phyloP scores from a whole-genome alignment of 164 flowering plant genomes.

The Dillenia suffruticosa region DNA sequence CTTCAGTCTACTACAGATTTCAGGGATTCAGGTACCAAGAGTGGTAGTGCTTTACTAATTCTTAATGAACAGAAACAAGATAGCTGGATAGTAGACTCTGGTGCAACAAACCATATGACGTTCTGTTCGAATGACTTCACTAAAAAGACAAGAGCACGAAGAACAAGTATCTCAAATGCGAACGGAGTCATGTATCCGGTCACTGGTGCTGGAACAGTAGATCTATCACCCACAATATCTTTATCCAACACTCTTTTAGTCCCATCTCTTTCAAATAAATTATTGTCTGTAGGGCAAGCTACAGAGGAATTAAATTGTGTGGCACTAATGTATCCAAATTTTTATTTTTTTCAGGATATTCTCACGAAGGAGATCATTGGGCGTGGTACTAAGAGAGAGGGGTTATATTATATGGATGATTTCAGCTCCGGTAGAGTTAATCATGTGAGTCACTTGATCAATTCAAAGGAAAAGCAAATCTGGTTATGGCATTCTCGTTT shows the following conservation, averaged over 20 bases:
- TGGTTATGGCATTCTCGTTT: neutral
- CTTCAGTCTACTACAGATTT: neutral
- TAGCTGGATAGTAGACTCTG: neutral
- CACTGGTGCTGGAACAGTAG: neutral
- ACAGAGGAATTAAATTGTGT: neutral
- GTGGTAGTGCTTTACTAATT: neutral
- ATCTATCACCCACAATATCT: neutral
- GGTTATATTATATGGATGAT: neutral
- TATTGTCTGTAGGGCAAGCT: neutral
- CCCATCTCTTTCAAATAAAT: too few relatives aligned
- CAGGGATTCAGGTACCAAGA: neutral
- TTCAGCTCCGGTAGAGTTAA: neutral
- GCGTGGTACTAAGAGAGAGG: neutral
- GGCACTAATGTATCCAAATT: neutral
- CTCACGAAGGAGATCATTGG: neutral
- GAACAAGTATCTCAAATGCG: neutral
- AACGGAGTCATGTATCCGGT: constrained; percentile 1
- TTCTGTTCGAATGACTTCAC: neutral
- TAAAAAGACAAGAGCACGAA: neutral
- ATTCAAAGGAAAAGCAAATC: neutral
- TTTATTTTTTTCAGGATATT: neutral
- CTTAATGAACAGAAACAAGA: neutral
- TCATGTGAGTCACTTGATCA: neutral
- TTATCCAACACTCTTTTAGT: neutral
- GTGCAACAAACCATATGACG: neutral